Percentiles rank a stretch among this genome's conserved stretches.
These are phyloP conservation scores for Pterocarpus macrocarpus DNA, from an alignment of 306 rosid genomes.

Conservation along the genomic window DNA sequence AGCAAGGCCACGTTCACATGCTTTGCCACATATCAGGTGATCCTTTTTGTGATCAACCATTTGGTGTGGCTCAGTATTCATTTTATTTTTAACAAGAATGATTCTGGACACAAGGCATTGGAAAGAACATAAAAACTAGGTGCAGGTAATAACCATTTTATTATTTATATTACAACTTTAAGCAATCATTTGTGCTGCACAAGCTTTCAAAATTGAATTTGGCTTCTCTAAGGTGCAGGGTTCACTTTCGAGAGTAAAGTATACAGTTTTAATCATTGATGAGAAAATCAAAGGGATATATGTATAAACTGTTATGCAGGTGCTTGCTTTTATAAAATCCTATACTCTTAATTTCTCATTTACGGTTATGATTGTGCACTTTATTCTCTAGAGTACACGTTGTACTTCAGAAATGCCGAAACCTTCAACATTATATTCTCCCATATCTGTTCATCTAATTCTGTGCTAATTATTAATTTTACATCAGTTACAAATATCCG, in stretches of 20 bases:
- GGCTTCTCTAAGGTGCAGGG: background rate
- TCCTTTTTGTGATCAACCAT: constrained; percentile 52
- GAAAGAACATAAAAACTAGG: constrained; percentile 42
- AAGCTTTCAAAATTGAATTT: background rate
- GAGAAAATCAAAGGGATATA: too few relatives aligned
- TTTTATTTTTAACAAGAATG: constrained; percentile 49
- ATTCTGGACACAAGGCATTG: constrained; percentile 40
- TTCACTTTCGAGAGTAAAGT: too few relatives aligned
- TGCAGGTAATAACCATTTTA: constrained; percentile 44
- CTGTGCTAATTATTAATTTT: constrained; percentile 5
- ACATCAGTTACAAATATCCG: background rate
- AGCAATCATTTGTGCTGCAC: constrained; percentile 11
- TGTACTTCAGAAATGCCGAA: background rate
- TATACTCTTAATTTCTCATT: background rate
- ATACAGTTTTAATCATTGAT: too few relatives aligned
- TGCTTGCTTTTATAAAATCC: too few relatives aligned
- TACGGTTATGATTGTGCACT: background rate
- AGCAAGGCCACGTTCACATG: constrained; percentile 80
- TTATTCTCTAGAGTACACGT: background rate
- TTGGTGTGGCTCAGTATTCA: constrained; percentile 50
- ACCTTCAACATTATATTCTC: constrained; percentile 10
- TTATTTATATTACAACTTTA: constrained; percentile 9
- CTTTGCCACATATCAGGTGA: constrained; percentile 64
- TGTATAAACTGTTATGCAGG: too few relatives aligned
- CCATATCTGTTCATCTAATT: constrained; percentile 2